Evolutionary conservation across 2,329 filamentous ascomycete species (phyloP).

Genomic region (Diaporthe vexans): DNA sequence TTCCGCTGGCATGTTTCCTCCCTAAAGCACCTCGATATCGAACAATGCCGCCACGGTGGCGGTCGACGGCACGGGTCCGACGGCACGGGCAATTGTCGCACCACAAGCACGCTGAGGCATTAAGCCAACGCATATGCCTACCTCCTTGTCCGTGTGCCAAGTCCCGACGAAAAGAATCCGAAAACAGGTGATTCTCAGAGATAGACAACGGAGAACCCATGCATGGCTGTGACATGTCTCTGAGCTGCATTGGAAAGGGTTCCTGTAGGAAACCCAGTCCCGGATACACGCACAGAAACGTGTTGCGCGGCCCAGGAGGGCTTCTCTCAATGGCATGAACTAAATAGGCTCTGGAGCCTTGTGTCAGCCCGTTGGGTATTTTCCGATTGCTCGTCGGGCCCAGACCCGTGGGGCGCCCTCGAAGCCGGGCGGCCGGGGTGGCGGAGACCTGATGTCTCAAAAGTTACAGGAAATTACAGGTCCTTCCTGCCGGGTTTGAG

Average conservation of each 20-base stretch:
- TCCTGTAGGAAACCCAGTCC: neutral
- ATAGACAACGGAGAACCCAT: neutral
- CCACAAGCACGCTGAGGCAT: slow-evolving; percentile 17
- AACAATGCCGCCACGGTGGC: slow-evolving; percentile 18
- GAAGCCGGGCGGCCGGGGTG: neutral
- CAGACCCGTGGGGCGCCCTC: neutral
- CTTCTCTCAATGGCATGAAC: slow-evolving; percentile 1
- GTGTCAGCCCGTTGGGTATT: neutral
- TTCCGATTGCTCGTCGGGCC: slow-evolving; percentile 11
- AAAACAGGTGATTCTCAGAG: neutral
- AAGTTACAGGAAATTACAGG: slow-evolving; percentile 9
- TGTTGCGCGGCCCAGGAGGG: slow-evolving; percentile 7
- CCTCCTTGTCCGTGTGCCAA: neutral
- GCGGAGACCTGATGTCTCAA: slow-evolving; percentile 14
- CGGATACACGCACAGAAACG: neutral
- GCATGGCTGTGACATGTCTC: slow-evolving; percentile 18
- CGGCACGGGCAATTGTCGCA: slow-evolving; percentile 29
- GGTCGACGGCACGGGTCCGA: slow-evolving; percentile 19
- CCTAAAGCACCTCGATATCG: neutral
- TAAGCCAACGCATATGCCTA: neutral
- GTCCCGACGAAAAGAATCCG: neutral
- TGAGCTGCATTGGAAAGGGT: neutral
- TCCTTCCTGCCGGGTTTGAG: slow-evolving; percentile 15
- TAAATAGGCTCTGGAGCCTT: slow-evolving; percentile 21
- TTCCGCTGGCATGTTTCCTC: neutral